phyloP scores from a whole-genome alignment of 179 eudicot genomes.

The Vitellaria paradoxa region DNA sequence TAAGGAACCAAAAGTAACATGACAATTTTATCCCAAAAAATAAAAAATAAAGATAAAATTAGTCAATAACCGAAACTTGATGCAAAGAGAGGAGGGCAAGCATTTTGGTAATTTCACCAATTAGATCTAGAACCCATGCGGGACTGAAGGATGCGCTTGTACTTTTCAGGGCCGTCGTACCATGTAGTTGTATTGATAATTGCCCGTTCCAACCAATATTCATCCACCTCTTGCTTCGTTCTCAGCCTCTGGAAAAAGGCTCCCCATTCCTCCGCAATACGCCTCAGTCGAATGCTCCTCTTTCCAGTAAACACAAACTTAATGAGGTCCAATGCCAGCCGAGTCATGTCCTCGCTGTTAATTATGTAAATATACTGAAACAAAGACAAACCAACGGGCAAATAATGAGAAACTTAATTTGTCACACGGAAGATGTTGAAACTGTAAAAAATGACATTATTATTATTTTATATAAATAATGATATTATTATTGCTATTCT shows the following conservation, averaged over 20 bases:
- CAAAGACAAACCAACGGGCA: not conserved
- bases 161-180: constrained; percentile 61
- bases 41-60: too few species aligned
- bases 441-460: not conserved
- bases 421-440: not conserved
- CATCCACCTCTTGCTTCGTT: constrained; percentile 27
- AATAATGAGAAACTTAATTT: not conserved
- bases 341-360: constrained; percentile 44
- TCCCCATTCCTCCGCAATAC: constrained; percentile 34
- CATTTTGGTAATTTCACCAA: not conserved
- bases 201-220: constrained; percentile 51
- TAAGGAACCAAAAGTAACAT: too few species aligned
- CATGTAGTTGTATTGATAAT: constrained; percentile 54
- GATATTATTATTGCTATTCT: too few species aligned
- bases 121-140: not conserved
- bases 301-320: constrained; percentile 40
- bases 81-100: too few species aligned
- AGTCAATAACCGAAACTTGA: too few species aligned
- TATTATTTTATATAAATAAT: too few species aligned
- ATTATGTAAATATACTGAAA: constrained; percentile 68
- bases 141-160: constrained; percentile 28
- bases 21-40: too few species aligned
- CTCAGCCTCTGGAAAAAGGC: constrained; percentile 23
- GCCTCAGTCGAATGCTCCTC: constrained; percentile 48
- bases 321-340: constrained; percentile 42